Conservation (phyloP, 2,329 filamentous ascomycete genomes). For the Fragosphaeria purpurea region DNA sequence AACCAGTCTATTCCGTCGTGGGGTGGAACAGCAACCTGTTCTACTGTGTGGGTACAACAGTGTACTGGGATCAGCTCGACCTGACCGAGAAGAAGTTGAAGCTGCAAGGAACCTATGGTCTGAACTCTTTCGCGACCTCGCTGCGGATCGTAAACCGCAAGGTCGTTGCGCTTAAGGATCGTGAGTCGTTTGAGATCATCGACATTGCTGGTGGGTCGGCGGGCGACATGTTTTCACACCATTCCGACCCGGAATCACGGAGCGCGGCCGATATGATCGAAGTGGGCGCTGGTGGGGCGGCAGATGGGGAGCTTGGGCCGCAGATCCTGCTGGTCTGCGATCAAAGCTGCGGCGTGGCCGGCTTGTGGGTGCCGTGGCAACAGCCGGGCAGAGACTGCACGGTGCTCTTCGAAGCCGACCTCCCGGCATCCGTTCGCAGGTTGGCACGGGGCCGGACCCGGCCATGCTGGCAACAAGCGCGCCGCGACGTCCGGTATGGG, state of each 20-base stretch:
- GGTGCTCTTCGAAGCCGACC: constrained; percentile 44
- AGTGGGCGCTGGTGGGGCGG: constrained; percentile 19
- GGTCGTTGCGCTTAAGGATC: constrained; percentile 40
- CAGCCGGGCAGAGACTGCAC: constrained; percentile 30
- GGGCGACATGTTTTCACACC: constrained; percentile 29
- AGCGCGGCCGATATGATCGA: constrained; percentile 37
- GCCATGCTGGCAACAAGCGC: constrained; percentile 37
- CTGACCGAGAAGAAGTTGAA: constrained; percentile 40
- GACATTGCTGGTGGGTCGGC: constrained; percentile 29
- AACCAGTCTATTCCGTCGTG: constrained; percentile 46
- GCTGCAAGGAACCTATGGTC: constrained; percentile 32
- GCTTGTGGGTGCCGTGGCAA: constrained; percentile 39
- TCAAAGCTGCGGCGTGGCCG: constrained; percentile 34
- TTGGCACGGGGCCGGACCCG: constrained; percentile 44
- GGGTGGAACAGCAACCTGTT: constrained; percentile 47
- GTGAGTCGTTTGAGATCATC: constrained; percentile 47
- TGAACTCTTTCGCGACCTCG: constrained; percentile 44
- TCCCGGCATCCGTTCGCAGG: constrained; percentile 46
- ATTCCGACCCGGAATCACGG: constrained; percentile 36
- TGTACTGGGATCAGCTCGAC: constrained; percentile 50
- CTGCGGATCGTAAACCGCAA: constrained; percentile 37
- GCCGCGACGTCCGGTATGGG: constrained; percentile 29
- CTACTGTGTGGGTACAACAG: constrained; percentile 39
- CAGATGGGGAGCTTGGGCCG: constrained; percentile 15
- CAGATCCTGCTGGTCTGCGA: constrained; percentile 40